Evolutionary conservation across 305 asterid species (phyloP).

Genomic region (Vinca major): DNA sequence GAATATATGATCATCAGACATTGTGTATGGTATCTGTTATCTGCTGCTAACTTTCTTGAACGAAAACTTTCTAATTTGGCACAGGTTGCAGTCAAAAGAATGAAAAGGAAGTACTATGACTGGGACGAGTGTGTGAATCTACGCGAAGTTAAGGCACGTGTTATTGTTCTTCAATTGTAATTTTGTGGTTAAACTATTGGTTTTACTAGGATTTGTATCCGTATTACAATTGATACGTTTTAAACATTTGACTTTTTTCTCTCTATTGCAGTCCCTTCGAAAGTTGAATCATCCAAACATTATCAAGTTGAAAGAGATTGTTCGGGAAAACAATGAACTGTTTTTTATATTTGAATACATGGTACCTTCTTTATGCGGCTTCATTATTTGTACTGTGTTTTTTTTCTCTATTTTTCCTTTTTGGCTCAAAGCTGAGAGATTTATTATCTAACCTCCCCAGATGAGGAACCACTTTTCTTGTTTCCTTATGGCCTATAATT

Average conservation of each 20-base stretch:
- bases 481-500: neutral
- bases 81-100: slow-evolving; percentile 93
- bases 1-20: neutral
- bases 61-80: neutral
- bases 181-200: neutral
- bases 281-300: slow-evolving; percentile 76
- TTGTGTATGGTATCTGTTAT: neutral
- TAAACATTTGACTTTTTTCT: slow-evolving; percentile 1
- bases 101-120: slow-evolving; percentile 79
- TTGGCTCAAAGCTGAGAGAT: neutral
- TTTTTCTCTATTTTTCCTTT: neutral
- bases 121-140: slow-evolving; percentile 90
- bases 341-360: slow-evolving; percentile 91
- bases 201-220: neutral
- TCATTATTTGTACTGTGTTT: neutral
- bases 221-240: neutral
- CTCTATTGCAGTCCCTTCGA: slow-evolving; percentile 63
- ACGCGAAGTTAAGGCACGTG: slow-evolving; percentile 77
- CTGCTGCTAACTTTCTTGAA: neutral
- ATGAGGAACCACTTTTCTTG: neutral
- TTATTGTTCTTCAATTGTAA: slow-evolving; percentile 5
- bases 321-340: slow-evolving; percentile 79
- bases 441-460: neutral
- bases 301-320: slow-evolving; percentile 90
- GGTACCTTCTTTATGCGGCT: slow-evolving; percentile 33